Conservation (phyloP, 2,329 filamentous ascomycete genomes). For the Penicillium sp. region DNA sequence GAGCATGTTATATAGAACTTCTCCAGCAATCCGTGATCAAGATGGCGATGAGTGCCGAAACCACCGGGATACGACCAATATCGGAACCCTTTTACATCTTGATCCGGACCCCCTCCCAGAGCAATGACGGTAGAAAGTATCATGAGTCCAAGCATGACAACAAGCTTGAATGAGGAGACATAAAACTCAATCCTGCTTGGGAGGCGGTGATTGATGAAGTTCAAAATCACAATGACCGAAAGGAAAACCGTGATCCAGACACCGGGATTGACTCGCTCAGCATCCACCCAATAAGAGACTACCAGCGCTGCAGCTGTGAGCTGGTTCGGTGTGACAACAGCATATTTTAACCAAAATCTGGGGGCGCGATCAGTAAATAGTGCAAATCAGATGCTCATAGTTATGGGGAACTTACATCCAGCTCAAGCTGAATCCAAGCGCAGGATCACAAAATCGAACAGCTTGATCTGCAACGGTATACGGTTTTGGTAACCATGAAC, state of each 20-base stretch:
- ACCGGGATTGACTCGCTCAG: slow-evolving; percentile 66
- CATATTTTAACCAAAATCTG: slow-evolving; percentile 67
- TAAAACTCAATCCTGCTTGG: slow-evolving; percentile 63
- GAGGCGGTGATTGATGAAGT: slow-evolving; percentile 65
- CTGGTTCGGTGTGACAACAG: slow-evolving; percentile 81
- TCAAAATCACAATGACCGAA: slow-evolving; percentile 60
- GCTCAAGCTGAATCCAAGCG: slow-evolving; percentile 73
- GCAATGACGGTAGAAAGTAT: slow-evolving; percentile 62
- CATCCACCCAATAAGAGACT: slow-evolving; percentile 70
- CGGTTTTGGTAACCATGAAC: slow-evolving; percentile 71
- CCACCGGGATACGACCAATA: slow-evolving; percentile 63
- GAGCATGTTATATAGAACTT: slow-evolving; percentile 64
- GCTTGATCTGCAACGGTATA: slow-evolving; percentile 78
- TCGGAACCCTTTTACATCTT: slow-evolving; percentile 59
- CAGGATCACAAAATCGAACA: slow-evolving; percentile 72
- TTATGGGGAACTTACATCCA: slow-evolving; percentile 59
- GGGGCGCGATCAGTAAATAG: slow-evolving; percentile 4
- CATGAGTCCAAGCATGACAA: slow-evolving; percentile 64
- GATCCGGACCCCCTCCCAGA: slow-evolving; percentile 62
- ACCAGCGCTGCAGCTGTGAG: slow-evolving; percentile 73
- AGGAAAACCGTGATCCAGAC: slow-evolving; percentile 73
- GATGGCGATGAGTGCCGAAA: slow-evolving; percentile 45
- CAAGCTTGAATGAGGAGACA: slow-evolving; percentile 62
- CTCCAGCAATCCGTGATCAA: slow-evolving; percentile 40
- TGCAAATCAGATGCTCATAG: no score